Evolutionary conservation across 2,329 filamentous ascomycete genomes (phyloP), one percentile per base, ranked within the genome.

Genomic region (Fusarium fujikuroi): DNA sequence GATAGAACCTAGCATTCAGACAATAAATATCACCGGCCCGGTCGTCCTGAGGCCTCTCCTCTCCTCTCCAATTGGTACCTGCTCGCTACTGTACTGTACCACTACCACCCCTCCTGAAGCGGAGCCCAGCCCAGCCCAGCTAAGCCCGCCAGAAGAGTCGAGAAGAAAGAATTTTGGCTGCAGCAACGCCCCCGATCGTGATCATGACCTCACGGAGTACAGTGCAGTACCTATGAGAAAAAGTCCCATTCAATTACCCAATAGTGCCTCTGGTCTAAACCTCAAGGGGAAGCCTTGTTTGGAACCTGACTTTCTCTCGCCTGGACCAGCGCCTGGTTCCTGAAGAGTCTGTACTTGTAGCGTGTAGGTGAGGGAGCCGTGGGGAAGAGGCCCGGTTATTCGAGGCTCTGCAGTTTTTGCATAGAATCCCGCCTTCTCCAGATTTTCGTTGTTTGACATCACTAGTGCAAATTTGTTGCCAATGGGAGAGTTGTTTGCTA

Each of bases 141-240:
- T 71, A 64, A 75, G 62, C 66, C 76, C 71, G 67, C 67, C 76
- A 77, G 76, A 78, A 77, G 72, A 75, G 74, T 78, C 73, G 58
- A 76, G 75, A 78, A 78, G 66, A 68, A 71, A 69, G 63, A 67
- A 36, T 56, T 56, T 60, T 64, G 58, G 56, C 36, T 69, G 60
- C 52, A 60, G 43, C 57, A 69, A 70, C 64, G 42, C 65, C 60
- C 72, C 68, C 66, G 73, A 79, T 81, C 77, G 78, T 77, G 77
- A 80, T 80, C 76, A 79, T 79, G 77, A 79, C 78, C 75, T 80
- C 75, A 79, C 72, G 63, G 66, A 72, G 75, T 61, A 63, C 73
- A 61, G 36, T 36, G 21, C 18, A 58, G 32, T 58, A 49, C 54
- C 18, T 49, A 28, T 10, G 63, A 73, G 57, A 59, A 75, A 77